Conservation (phyloP, 495 filamentous ascomycete species). For the Talaromyces adpressus region DNA sequence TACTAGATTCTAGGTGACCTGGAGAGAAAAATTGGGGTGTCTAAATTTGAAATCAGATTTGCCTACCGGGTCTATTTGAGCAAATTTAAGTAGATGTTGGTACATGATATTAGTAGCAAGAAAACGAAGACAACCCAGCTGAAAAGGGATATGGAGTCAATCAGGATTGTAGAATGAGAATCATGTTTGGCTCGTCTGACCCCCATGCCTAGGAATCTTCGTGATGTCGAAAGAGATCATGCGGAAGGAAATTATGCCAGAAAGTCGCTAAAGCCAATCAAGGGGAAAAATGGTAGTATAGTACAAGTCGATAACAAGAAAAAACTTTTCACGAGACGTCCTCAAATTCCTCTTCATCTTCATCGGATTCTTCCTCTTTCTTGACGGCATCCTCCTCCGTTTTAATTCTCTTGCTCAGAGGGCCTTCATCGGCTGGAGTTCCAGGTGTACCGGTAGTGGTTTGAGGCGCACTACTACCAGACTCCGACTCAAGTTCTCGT, state of each 20-base stretch:
- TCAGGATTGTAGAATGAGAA: too few relatives aligned
- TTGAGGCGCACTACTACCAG: slow-evolving; percentile 33
- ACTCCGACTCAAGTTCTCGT: slow-evolving; percentile 34
- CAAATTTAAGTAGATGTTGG: neutral
- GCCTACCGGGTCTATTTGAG: neutral
- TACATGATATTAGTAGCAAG: neutral
- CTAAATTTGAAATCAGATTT: neutral
- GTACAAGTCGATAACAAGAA: neutral
- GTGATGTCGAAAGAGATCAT: too few relatives aligned
- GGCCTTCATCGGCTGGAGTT: slow-evolving; percentile 31
- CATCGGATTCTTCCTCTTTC: slow-evolving; percentile 38
- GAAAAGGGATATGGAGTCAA: too few relatives aligned
- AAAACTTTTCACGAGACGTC: slow-evolving; percentile 26
- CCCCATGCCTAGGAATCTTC: too few relatives aligned
- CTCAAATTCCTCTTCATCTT: slow-evolving; percentile 49
- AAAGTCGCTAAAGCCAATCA: neutral
- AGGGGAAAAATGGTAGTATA: neutral
- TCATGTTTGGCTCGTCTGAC: too few relatives aligned
- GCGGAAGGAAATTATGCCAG: too few relatives aligned
- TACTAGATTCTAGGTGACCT: neutral
- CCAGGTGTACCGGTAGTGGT: slow-evolving; percentile 38
- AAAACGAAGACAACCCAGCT: neutral
- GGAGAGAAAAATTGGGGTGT: neutral
- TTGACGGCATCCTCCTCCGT: slow-evolving; percentile 24
- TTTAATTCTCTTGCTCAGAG: slow-evolving; percentile 39